Evolutionary conservation across 257 asterid species (phyloP), one percentile per base, ranked within the genome.

Genomic region (Osmanthus fragrans): DNA sequence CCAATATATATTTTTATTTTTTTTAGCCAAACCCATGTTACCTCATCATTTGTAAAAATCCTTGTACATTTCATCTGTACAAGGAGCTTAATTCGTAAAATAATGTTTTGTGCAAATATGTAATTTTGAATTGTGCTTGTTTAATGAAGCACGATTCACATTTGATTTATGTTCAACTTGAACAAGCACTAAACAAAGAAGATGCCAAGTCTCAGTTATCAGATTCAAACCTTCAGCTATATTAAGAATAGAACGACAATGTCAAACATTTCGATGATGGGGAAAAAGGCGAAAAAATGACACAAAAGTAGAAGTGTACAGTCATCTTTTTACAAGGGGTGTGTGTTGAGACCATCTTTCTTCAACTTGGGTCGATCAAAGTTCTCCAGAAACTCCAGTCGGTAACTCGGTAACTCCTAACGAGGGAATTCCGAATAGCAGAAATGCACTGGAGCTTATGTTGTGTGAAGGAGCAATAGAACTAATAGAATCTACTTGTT

Each of bases 241-340:
- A 25, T 23, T 63, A 25, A 63, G 69, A 63, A 63, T 63, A 63
- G 29, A 5, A n/a, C 3, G 25, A 54, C 64, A 54, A 54, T 15
- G 54, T 47, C 54, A 13, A 16, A 47, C 54, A 47, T 47, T 47
- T 18, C 64, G 11, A 18, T 54, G 25, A 54, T 18, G 64, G 64
- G 27, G 64, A 15, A 47, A 47, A 47, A 47, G 54, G n/a, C n/a
- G n/a, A 51, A 51, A 42, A 78, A 72, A 33, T 80, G 65, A 76
- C 34, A 42, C 77, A 84, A 27, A 15, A 49, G 19, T 11, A 71
- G 36, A 68, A 72, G 86, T 74, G 87, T 63, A 74, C 81, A 81
- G 85, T 87, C 80, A 79, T 80, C 82, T 77, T 82, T 71, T 23
- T 80, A 73, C 81, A 11, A 36, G 72, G 79, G 76, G 49, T 68